phyloP scores from a whole-genome alignment of 139 green algal genomes.

The Klebsormidium nitens region DNA sequence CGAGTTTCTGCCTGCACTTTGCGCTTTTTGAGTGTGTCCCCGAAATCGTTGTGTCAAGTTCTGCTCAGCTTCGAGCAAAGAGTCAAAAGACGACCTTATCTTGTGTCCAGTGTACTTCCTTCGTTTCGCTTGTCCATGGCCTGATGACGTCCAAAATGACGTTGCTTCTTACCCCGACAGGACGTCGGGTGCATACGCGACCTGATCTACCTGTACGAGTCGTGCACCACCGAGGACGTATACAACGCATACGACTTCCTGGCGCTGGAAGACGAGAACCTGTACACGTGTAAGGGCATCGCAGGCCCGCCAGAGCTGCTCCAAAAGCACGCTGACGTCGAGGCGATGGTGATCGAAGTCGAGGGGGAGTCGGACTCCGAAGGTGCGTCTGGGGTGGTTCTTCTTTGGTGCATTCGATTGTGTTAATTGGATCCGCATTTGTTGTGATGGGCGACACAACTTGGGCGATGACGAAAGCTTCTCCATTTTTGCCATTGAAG shows the following conservation, averaged over 20 bases:
- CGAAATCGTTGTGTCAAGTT: neutral
- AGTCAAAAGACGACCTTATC: constrained; percentile 3
- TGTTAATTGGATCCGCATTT: no score
- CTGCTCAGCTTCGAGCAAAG: neutral
- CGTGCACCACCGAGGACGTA: constrained; percentile 77
- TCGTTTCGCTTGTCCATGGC: no score
- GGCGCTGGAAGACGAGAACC: constrained; percentile 6
- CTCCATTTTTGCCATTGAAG: no score
- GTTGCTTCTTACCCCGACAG: no score
- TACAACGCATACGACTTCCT: constrained; percentile 47
- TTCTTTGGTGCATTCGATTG: no score
- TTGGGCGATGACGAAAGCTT: no score
- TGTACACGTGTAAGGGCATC: constrained; percentile 34
- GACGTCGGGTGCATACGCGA: constrained; percentile 62
- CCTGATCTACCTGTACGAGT: constrained; percentile 76
- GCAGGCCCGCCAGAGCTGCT: no score
- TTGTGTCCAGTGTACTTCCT: neutral
- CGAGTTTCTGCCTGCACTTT: neutral
- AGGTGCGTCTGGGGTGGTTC: no score
- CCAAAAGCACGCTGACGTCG: constrained; percentile 7
- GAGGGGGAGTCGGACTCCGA: no score
- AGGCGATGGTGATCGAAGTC: neutral
- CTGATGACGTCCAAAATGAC: no score
- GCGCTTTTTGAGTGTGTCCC: neutral
- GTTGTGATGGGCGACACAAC: no score